These are phyloP conservation scores for Gastrolobium villosum DNA, from an alignment of 306 rosid genomes.

Conservation along the genomic window DNA sequence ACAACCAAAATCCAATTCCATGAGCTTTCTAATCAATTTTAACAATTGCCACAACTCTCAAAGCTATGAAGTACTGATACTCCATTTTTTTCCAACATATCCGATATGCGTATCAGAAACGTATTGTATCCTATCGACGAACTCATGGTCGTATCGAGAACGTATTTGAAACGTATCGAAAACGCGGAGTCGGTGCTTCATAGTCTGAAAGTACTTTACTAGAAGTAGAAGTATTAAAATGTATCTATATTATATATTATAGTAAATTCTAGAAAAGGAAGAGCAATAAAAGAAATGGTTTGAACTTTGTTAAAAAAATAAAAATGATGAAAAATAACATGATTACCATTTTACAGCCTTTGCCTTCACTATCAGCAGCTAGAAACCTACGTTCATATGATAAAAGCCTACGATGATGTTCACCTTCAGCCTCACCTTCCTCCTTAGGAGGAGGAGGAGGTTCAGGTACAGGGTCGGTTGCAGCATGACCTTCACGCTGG, in stretches of 20 bases:
- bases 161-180: too few relatives aligned
- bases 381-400: slow-evolving; percentile 75
- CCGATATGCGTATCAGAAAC: too few relatives aligned
- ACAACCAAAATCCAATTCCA: slow-evolving; percentile 26
- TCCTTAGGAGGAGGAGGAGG: neutral
- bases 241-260: too few relatives aligned
- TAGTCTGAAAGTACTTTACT: neutral
- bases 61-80: too few relatives aligned
- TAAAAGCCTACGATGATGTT: slow-evolving; percentile 74
- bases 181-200: too few relatives aligned
- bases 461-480: neutral
- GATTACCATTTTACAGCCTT: slow-evolving; percentile 45
- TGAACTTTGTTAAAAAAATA: neutral
- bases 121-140: too few relatives aligned
- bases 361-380: slow-evolving; percentile 37
- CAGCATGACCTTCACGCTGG: slow-evolving; percentile 8
- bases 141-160: too few relatives aligned
- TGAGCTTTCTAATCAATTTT: neutral
- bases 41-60: neutral
- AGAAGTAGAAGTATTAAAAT: neutral
- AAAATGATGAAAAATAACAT: neutral
- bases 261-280: too few relatives aligned
- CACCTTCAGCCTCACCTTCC: neutral
- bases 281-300: neutral
- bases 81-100: too few relatives aligned